These are phyloP conservation scores for Lasiosphaeria hispida DNA, from an alignment of 495 filamentous ascomycete genomes.

Conservation along the genomic window DNA sequence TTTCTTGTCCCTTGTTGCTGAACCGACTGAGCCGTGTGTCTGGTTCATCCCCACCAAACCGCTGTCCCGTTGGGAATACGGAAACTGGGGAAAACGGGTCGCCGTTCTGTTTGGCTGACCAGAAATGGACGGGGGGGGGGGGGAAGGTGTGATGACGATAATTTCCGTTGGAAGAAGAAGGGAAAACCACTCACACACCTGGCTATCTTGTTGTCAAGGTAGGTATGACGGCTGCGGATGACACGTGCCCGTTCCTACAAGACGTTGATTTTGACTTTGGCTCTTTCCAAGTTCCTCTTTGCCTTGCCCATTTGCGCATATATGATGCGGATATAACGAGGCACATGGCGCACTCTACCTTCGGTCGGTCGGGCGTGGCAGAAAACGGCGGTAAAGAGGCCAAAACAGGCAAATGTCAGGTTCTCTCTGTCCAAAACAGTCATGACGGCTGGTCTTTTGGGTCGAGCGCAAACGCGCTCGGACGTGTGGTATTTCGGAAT, in stretches of 20 bases:
- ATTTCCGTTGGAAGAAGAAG: conserved; percentile 3
- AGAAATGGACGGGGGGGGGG: conserved; percentile 9
- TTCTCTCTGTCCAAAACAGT: not conserved
- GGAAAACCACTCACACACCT: too few relatives aligned
- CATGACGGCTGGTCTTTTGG: not conserved
- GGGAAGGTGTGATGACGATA: conserved; percentile 12
- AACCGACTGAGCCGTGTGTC: not conserved
- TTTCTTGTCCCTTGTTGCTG: not conserved
- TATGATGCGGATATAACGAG: too few relatives aligned
- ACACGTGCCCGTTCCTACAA: too few relatives aligned
- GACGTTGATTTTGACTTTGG: too few relatives aligned
- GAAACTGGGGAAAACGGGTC: conserved; percentile 9
- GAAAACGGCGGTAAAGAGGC: not conserved
- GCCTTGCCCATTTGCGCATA: too few relatives aligned
- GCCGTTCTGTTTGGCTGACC: not conserved
- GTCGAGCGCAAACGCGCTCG: not conserved
- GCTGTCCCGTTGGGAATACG: conserved; percentile 12
- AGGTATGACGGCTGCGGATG: too few relatives aligned
- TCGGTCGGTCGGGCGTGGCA: not conserved
- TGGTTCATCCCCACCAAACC: not conserved
- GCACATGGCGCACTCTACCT: not conserved
- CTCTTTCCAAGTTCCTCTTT: too few relatives aligned
- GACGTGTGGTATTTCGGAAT: not conserved
- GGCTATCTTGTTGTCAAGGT: too few relatives aligned
- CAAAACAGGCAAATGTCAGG: conserved; percentile 2